Conservation (phyloP, 805 yeast genomes). For the Kazachstania psychrophila region DNA sequence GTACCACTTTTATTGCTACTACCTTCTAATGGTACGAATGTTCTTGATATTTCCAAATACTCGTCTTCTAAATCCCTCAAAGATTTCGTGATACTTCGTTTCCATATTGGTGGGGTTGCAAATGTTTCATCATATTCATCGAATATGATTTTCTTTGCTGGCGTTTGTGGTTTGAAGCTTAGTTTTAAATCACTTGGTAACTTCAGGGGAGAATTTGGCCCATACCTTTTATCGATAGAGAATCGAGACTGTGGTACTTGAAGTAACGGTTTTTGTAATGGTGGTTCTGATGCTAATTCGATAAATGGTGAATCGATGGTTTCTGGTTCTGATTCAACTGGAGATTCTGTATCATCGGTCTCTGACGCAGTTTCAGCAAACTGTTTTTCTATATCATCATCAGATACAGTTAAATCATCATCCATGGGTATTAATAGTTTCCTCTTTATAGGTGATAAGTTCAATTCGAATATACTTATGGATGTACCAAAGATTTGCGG, state of each 20-base stretch:
- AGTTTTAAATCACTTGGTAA: constrained; percentile 29
- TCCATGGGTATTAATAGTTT: constrained; percentile 4
- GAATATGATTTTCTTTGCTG: constrained; percentile 9
- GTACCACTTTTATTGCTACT: neutral
- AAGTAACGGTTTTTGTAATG: too few species aligned
- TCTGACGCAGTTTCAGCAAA: constrained; percentile 6
- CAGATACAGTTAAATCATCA: too few species aligned
- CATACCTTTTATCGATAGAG: constrained; percentile 14
- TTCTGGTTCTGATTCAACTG: neutral
- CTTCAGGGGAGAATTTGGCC: constrained; percentile 26
- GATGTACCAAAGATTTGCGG: constrained; percentile 79
- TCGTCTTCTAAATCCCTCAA: constrained; percentile 25
- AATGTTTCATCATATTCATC: constrained; percentile 18
- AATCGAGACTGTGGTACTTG: neutral
- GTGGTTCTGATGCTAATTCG: neutral
- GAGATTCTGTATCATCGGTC: neutral
- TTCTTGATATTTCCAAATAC: constrained; percentile 16
- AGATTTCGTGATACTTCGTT: constrained; percentile 19
- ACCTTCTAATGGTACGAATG: constrained; percentile 4
- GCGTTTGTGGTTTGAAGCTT: constrained; percentile 21
- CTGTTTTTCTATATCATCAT: too few species aligned
- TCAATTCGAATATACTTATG: constrained; percentile 59
- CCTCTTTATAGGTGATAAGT: constrained; percentile 23
- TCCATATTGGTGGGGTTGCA: constrained; percentile 25
- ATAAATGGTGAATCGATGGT: neutral